Evolutionary conservation across 2,329 filamentous ascomycete genomes (phyloP).

Genomic region (Westerdykella sp.): DNA sequence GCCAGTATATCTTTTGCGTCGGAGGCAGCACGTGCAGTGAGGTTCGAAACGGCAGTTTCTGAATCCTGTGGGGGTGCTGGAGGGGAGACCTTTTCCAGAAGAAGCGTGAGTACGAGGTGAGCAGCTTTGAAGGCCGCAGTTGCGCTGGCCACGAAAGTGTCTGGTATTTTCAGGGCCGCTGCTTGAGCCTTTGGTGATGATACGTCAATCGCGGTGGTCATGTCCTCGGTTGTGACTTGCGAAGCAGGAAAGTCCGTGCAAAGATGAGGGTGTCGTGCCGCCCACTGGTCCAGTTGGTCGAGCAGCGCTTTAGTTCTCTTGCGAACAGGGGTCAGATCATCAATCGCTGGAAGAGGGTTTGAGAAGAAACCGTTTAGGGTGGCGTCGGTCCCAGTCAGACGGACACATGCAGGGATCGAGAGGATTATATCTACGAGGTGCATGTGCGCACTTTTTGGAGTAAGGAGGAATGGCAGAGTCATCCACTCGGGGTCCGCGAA

Average conservation of each 20-base stretch:
- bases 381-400: slow-evolving; percentile 10
- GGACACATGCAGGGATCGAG: slow-evolving; percentile 19
- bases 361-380: slow-evolving; percentile 19
- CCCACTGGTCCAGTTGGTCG: slow-evolving; percentile 16
- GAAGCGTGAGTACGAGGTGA: slow-evolving; percentile 13
- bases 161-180: slow-evolving; percentile 11
- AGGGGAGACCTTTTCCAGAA: slow-evolving; percentile 15
- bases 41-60: not conserved
- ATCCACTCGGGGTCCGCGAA: slow-evolving; percentile 26
- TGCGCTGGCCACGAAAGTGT: slow-evolving; percentile 18
- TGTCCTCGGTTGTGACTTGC: slow-evolving; percentile 6
- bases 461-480: slow-evolving; percentile 21
- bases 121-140: slow-evolving; percentile 17
- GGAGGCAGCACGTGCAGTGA: slow-evolving; percentile 1
- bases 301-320: slow-evolving; percentile 13
- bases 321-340: slow-evolving; percentile 11
- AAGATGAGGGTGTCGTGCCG: slow-evolving; percentile 15
- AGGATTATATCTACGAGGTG: slow-evolving; percentile 23
- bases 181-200: not conserved
- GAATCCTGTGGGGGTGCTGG: not conserved
- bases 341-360: slow-evolving; percentile 6
- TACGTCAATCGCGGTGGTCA: slow-evolving; percentile 4
- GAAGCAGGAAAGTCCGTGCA: slow-evolving; percentile 4
- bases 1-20: slow-evolving; percentile 10
- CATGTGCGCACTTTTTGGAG: slow-evolving; percentile 21